A percentile compares a stretch with the other conserved stretches of the same genome.
These are phyloP conservation scores for Cytospora chrysosperma DNA, from an alignment of 2,329 filamentous ascomycete genomes.

Conservation along the genomic window DNA sequence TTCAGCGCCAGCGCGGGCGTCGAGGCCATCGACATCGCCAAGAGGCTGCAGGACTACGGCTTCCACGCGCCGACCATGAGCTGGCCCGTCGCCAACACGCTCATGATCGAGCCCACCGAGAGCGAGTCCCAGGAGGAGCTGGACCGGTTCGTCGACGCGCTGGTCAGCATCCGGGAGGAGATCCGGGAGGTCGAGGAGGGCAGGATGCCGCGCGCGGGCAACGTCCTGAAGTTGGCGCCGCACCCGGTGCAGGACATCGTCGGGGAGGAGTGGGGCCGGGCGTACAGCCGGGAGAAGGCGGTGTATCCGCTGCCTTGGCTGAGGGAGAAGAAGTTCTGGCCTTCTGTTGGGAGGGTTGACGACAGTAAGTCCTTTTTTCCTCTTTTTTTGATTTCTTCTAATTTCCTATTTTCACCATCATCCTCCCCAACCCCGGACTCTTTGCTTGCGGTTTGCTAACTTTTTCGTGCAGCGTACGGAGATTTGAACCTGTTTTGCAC, in stretches of 20 bases:
- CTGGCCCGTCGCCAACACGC: conserved; percentile 90
- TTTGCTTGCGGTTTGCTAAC: conserved; percentile 18
- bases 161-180: conserved; percentile 83
- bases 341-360: conserved; percentile 79
- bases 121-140: conserved; percentile 90
- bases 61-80: conserved; percentile 98
- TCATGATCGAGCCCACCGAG: conserved; percentile 98
- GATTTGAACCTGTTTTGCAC: conserved; percentile 95
- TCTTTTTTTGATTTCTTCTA: background rate
- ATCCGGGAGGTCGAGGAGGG: conserved; percentile 83
- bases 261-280: conserved; percentile 73
- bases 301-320: conserved; percentile 83
- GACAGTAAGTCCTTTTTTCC: conserved; percentile 63
- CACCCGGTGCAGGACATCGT: conserved; percentile 83
- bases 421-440: background rate
- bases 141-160: conserved; percentile 86
- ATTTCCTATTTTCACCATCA: background rate
- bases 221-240: conserved; percentile 86
- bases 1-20: conserved; percentile 82
- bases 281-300: conserved; percentile 77
- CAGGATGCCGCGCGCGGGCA: conserved; percentile 68
- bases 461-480: conserved; percentile 66
- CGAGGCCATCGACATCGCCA: conserved; percentile 93
- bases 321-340: conserved; percentile 98
- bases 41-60: conserved; percentile 94